A percentile compares a stretch with the other conserved stretches of the same genome.
phyloP scores from a whole-genome alignment of 2,329 filamentous ascomycete species.

The Colletotrichum scovillei region DNA sequence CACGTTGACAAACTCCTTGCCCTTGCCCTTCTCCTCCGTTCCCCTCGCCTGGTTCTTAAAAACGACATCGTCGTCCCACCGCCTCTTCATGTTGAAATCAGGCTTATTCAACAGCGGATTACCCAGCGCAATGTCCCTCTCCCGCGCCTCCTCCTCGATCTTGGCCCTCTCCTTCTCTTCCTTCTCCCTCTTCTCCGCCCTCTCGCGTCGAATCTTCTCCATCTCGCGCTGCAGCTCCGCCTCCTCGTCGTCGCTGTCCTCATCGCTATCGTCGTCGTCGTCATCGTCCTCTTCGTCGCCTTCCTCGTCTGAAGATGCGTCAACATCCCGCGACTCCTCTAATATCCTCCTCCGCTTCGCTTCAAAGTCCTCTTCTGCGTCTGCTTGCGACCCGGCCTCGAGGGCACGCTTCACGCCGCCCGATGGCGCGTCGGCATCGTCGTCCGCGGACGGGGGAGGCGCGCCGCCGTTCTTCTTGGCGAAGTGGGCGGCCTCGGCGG shows the following conservation, averaged over 20 bases:
- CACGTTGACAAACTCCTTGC: constrained; percentile 97
- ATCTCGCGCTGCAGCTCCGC: constrained; percentile 92
- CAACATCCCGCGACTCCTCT: constrained; percentile 88
- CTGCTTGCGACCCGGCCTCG: constrained; percentile 57
- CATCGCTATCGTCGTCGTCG: constrained; percentile 63
- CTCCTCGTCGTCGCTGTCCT: constrained; percentile 83
- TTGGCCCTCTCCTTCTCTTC: constrained; percentile 66
- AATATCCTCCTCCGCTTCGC: constrained; percentile 88
- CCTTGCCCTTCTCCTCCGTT: constrained; percentile 88
- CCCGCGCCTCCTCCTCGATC: constrained; percentile 83
- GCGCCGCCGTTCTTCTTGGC: constrained; percentile 81
- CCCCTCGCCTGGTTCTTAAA: constrained; percentile 99
- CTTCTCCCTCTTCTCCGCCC: constrained; percentile 81
- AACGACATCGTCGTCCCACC: constrained; percentile 98
- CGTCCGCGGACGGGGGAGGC: constrained; percentile 54
- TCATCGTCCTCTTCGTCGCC: constrained; percentile 64
- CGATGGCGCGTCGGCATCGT: constrained; percentile 50
- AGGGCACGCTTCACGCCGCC: constrained; percentile 72
- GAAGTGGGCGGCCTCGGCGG: constrained; percentile 88
- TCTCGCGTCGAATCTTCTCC: constrained; percentile 91
- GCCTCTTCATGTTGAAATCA: constrained; percentile 89
- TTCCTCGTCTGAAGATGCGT: constrained; percentile 78
- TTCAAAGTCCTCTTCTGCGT: constrained; percentile 75
- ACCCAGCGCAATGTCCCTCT: constrained; percentile 89
- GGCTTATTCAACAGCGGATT: constrained; percentile 91